Conservation (phyloP, 1,139 yeast genomes). For the Geotrichum phurueaensis region DNA sequence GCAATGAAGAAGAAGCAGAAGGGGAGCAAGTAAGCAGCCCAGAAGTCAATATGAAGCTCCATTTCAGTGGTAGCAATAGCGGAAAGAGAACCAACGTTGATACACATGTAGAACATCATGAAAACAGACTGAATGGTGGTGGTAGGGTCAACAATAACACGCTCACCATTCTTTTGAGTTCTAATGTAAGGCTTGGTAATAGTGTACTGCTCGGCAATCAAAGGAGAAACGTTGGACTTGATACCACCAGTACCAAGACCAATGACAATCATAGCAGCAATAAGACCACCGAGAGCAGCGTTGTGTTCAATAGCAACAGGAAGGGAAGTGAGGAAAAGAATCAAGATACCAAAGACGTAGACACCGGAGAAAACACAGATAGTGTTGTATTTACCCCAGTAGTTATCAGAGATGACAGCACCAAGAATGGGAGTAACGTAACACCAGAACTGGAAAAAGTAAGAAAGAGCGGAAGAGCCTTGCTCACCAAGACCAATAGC, state of each 20-base stretch:
- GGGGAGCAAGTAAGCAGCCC: slow-evolving; percentile 70
- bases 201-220: slow-evolving; percentile 70
- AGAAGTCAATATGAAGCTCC: slow-evolving; percentile 65
- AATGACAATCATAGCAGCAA: slow-evolving; percentile 57
- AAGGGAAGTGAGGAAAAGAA: slow-evolving; percentile 66
- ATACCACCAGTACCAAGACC: slow-evolving; percentile 82
- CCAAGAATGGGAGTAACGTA: slow-evolving; percentile 64
- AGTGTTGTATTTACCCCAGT: slow-evolving; percentile 66
- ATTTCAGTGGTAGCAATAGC: slow-evolving; percentile 72
- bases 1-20: slow-evolving; percentile 59
- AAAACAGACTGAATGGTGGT: slow-evolving; percentile 72
- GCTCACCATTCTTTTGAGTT: slow-evolving; percentile 54
- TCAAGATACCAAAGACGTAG: slow-evolving; percentile 55
- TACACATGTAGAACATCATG: slow-evolving; percentile 70
- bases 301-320: slow-evolving; percentile 52
- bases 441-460: slow-evolving; percentile 15
- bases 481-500: slow-evolving; percentile 55
- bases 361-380: slow-evolving; percentile 55
- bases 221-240: slow-evolving; percentile 70
- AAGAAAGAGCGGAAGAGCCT: slow-evolving; percentile 67
- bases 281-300: slow-evolving; percentile 47
- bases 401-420: slow-evolving; percentile 71
- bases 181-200: slow-evolving; percentile 54
- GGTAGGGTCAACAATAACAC: slow-evolving; percentile 65
- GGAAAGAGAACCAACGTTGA: slow-evolving; percentile 74